These are phyloP conservation scores for Beta vulgaris DNA, from an alignment of 148 eudicot genomes.

Conservation along the genomic window DNA sequence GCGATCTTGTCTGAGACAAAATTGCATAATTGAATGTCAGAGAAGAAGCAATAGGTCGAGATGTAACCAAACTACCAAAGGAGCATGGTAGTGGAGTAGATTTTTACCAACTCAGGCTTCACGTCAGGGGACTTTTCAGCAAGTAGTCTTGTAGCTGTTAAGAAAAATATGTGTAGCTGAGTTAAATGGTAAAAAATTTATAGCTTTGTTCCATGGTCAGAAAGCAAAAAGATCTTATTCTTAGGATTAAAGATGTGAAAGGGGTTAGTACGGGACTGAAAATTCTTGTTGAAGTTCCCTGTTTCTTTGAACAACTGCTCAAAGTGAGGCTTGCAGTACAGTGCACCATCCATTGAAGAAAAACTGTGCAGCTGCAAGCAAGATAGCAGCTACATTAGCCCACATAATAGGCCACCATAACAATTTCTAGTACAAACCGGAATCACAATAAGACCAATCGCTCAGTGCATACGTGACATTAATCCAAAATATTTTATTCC, in stretches of 20 bases:
- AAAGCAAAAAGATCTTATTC: neutral
- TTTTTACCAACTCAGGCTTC: constrained; percentile 70
- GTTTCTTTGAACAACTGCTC: constrained; percentile 96
- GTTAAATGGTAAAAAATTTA: neutral
- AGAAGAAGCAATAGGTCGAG: constrained; percentile 3
- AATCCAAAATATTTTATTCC: neutral
- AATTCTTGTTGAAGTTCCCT: constrained; percentile 85
- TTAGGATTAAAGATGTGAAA: neutral
- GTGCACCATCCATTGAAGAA: constrained; percentile 91
- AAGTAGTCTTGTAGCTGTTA: constrained; percentile 62
- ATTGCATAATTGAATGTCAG: constrained; percentile 10
- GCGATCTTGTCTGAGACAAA: constrained; percentile 60
- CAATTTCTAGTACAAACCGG: neutral
- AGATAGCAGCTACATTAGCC: constrained; percentile 14
- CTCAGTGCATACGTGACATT: neutral
- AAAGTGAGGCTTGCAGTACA: constrained; percentile 95
- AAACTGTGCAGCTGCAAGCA: constrained; percentile 68
- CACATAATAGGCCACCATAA: constrained; percentile 6
- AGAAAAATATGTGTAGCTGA: neutral
- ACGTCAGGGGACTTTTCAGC: constrained; percentile 51
- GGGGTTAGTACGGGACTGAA: constrained; percentile 64
- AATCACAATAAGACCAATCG: neutral
- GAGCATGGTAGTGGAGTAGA: neutral
- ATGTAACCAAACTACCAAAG: neutral
- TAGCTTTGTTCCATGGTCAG: no score